A percentile compares a stretch with the other conserved stretches of the same genome.
These are phyloP conservation scores for Backusella sp. DNA, from an alignment of 192 early-diverging fungal species.

Conservation along the genomic window DNA sequence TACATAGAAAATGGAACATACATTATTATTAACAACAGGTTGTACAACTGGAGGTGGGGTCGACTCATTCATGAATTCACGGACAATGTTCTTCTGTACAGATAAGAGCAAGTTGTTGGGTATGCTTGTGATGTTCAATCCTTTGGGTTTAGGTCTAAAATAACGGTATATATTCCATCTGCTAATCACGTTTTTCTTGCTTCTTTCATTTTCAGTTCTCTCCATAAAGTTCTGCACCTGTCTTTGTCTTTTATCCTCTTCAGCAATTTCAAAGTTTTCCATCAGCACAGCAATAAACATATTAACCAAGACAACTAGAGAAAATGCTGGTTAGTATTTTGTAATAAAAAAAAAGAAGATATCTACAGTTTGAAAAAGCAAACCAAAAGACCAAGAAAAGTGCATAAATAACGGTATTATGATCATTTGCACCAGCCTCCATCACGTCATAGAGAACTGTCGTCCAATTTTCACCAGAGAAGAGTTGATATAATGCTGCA, in stretches of 20 bases:
- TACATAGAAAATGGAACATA: neutral
- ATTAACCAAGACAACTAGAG: constrained; percentile 56
- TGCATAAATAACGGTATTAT: constrained; percentile 41
- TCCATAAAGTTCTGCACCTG: constrained; percentile 47
- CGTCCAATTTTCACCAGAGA: constrained; percentile 64
- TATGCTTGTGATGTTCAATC: constrained; percentile 39
- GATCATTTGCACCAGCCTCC: constrained; percentile 25
- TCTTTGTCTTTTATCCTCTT: constrained; percentile 50
- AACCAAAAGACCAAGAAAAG: constrained; percentile 53
- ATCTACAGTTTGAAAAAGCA: constrained; percentile 60
- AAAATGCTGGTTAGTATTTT: neutral
- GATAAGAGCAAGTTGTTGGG: constrained; percentile 41
- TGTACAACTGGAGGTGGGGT: neutral
- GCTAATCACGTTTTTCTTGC: constrained; percentile 42
- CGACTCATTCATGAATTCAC: constrained; percentile 38
- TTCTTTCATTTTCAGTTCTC: constrained; percentile 30
- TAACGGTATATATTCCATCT: constrained; percentile 52
- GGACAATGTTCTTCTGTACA: constrained; percentile 50
- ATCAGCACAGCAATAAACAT: constrained; percentile 67
- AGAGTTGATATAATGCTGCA: constrained; percentile 54
- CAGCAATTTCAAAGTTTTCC: constrained; percentile 63
- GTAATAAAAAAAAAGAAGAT: neutral
- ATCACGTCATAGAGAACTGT: constrained; percentile 53
- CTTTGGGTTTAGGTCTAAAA: constrained; percentile 49
- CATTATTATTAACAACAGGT: neutral